Evolutionary conservation across 1,284 basidiomycete genomes (phyloP).

Genomic region (Sporisorium reilianum): DNA sequence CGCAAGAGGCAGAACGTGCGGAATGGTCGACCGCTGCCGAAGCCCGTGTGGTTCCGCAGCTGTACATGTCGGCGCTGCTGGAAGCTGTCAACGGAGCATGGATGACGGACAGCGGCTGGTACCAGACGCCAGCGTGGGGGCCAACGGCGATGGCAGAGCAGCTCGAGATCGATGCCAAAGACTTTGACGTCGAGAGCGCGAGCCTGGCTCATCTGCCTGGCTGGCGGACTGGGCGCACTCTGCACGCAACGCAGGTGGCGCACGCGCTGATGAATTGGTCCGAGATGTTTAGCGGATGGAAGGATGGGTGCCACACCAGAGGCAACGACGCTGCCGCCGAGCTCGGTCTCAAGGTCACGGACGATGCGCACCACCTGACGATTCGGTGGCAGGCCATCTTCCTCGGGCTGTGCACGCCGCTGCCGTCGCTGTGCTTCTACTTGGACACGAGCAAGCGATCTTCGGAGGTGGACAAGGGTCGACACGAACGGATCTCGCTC

Average conservation of each 20-base stretch:
- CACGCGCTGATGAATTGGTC: slow-evolving; percentile 52
- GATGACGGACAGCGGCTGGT: slow-evolving; percentile 44
- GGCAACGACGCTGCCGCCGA: slow-evolving; percentile 1
- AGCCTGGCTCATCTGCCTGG: slow-evolving; percentile 31
- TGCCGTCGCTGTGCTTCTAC: slow-evolving; percentile 38
- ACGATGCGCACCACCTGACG: slow-evolving; percentile 31
- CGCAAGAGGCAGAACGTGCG: background rate
- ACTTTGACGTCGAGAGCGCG: slow-evolving; percentile 18
- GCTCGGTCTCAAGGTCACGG: slow-evolving; percentile 25
- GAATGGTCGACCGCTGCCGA: background rate
- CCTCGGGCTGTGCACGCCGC: slow-evolving; percentile 29
- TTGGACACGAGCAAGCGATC: slow-evolving; percentile 10
- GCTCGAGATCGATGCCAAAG: slow-evolving; percentile 25
- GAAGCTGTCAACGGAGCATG: slow-evolving; percentile 43
- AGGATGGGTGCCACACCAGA: slow-evolving; percentile 10
- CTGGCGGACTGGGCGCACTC: slow-evolving; percentile 32
- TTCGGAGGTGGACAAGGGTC: background rate
- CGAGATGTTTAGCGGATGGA: slow-evolving; percentile 40
- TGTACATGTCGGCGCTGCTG: slow-evolving; percentile 36
- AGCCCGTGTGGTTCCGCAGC: slow-evolving; percentile 32
- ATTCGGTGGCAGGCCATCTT: slow-evolving; percentile 47
- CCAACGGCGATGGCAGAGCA: slow-evolving; percentile 18
- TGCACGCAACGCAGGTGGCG: slow-evolving; percentile 30
- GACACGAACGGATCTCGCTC: slow-evolving; percentile 13
- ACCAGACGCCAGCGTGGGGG: slow-evolving; percentile 35